These are phyloP conservation scores for Triangularia setosa DNA, from an alignment of 2,329 filamentous ascomycete genomes.

Conservation along the genomic window DNA sequence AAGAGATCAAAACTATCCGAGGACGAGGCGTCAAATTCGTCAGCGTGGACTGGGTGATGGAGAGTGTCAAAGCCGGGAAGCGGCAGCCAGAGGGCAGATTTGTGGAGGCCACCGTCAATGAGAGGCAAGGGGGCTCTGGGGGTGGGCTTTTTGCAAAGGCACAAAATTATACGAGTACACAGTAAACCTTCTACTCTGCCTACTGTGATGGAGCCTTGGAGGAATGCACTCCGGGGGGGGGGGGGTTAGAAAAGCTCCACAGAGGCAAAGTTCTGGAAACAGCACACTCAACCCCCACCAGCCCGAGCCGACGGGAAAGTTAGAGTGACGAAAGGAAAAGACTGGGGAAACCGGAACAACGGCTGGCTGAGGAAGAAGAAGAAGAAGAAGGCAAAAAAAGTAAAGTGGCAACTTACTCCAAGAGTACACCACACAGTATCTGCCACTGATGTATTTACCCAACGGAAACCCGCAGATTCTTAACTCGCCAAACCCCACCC, in stretches of 20 bases:
- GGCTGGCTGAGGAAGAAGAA: too few species aligned
- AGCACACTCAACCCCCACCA: neutral
- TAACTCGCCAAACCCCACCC: neutral
- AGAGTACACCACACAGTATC: neutral
- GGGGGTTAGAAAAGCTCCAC: neutral
- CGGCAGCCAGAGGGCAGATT: slow-evolving; percentile 73
- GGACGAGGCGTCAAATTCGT: slow-evolving; percentile 76
- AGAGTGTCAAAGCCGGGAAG: slow-evolving; percentile 73
- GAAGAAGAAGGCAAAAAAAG: neutral
- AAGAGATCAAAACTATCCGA: slow-evolving; percentile 65
- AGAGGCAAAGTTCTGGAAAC: neutral
- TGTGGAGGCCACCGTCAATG: slow-evolving; percentile 22
- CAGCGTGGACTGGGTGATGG: slow-evolving; percentile 78
- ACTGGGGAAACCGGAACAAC: neutral
- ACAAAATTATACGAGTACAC: neutral
- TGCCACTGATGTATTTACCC: neutral
- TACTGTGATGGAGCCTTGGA: neutral
- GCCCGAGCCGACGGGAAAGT: neutral
- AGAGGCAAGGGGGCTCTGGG: neutral
- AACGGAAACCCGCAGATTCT: neutral
- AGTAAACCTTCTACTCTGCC: neutral
- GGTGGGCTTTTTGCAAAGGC: neutral
- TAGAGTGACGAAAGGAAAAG: neutral
- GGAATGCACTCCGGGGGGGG: too few species aligned
- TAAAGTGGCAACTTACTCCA: neutral